Conservation (phyloP, 768 basidiomycete genomes). For the Bullera alba region DNA sequence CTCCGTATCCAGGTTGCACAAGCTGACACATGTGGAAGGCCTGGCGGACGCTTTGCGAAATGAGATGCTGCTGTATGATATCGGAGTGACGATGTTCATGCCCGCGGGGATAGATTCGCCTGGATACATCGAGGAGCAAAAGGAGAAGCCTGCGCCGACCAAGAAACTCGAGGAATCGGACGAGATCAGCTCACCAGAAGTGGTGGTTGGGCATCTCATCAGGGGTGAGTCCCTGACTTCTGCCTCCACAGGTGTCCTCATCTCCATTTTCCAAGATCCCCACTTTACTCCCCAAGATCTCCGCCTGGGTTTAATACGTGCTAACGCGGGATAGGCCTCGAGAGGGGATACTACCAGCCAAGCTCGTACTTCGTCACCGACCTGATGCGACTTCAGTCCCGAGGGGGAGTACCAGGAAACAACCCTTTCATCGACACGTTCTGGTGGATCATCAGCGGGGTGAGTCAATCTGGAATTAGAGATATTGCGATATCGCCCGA, state of each 20-base stretch:
- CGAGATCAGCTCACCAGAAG: constrained; percentile 58
- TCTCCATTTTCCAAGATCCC: neutral
- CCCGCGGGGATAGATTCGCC: constrained; percentile 74
- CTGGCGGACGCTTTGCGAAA: constrained; percentile 75
- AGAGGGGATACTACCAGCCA: constrained; percentile 66
- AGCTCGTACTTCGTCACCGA: constrained; percentile 62
- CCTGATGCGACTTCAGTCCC: constrained; percentile 62
- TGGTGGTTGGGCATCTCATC: constrained; percentile 57
- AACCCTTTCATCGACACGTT: constrained; percentile 57
- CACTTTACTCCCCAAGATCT: no score
- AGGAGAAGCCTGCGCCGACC: constrained; percentile 66
- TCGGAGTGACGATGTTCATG: constrained; percentile 72
- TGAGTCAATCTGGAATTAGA: constrained; percentile 40
- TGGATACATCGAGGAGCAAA: constrained; percentile 69
- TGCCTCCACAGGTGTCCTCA: neutral
- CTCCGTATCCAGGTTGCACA: neutral
- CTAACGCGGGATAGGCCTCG: constrained; percentile 66
- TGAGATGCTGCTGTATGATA: constrained; percentile 70
- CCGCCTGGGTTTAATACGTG: no score
- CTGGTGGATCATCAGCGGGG: constrained; percentile 49
- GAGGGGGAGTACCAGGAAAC: constrained; percentile 59
- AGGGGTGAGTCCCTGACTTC: constrained; percentile 50
- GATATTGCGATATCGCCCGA: no score
- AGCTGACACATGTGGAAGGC: constrained; percentile 49
- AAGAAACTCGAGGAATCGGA: constrained; percentile 71